Conservation (phyloP, 2,329 filamentous ascomycete species). For the Beauveria sp. region DNA sequence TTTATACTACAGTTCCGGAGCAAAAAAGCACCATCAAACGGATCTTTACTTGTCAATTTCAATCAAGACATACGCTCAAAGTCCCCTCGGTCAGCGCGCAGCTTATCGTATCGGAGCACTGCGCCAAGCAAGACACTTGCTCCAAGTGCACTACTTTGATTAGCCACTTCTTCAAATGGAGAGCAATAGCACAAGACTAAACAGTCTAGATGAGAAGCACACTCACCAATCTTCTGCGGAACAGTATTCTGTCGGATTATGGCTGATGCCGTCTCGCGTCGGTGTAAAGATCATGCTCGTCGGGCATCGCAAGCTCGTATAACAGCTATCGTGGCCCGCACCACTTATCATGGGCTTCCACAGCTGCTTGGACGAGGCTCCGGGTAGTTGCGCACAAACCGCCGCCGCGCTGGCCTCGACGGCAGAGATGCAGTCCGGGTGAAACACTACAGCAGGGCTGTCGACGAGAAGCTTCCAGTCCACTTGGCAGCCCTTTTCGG, state of each 20-base stretch:
- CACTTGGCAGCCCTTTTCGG: conserved; percentile 47
- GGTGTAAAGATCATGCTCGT: conserved; percentile 33
- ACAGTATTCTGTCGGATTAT: conserved; percentile 28
- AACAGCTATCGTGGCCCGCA: conserved; percentile 31
- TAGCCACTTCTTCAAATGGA: neutral
- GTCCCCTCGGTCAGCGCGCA: neutral
- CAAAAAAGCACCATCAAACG: no score
- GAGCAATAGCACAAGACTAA: neutral
- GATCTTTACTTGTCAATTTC: no score
- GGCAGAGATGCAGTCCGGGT: conserved; percentile 57
- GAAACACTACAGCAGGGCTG: conserved; percentile 53
- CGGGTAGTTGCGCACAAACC: conserved; percentile 37
- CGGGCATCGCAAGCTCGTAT: conserved; percentile 25
- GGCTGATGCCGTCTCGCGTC: conserved; percentile 28
- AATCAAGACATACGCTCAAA: neutral
- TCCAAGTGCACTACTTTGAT: conserved; percentile 15
- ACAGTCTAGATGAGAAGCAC: neutral
- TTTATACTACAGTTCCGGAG: no score
- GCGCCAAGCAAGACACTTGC: conserved; percentile 21
- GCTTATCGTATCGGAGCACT: conserved; percentile 15
- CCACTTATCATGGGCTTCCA: conserved; percentile 27
- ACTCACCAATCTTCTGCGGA: conserved; percentile 25
- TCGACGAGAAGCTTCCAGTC: conserved; percentile 51
- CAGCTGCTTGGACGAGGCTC: conserved; percentile 20
- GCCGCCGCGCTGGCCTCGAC: conserved; percentile 50